Evolutionary conservation across 2,329 filamentous ascomycete species (phyloP), one percentile per base, ranked within the genome.

Genomic region (Ampelomyces quisqualis): DNA sequence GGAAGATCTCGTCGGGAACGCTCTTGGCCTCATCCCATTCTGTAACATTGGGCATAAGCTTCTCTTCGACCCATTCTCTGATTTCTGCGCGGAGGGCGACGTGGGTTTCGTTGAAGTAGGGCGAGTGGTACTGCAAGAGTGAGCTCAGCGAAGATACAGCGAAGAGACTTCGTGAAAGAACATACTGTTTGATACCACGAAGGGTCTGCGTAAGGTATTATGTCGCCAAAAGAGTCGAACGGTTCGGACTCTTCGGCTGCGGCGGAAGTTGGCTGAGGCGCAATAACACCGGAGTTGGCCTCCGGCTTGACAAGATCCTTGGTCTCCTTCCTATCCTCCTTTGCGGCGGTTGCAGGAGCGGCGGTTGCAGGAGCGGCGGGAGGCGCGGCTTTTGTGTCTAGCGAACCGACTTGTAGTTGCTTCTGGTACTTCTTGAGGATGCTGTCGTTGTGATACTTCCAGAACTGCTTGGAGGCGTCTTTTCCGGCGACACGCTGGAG

Each of bases 1-100:
- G 91, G 80, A 95, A 98, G 63, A 98, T 88, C 56, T 82, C 79
- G 31, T 87, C 82, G 0, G 93, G 91, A 2, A 97, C 90, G 65
- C 84, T 81, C 76, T 90, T 94, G 58, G 85, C 88, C 77, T 97
- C 93, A 58, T 98, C 93, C 93, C 93, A 98, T 69, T 98, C 93
- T 27, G 83, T 86, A 41, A 97, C 88, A 58, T 91, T 79, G 15
- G 93, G 91, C 75, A 95, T 90, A 67, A 97, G 85, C 58, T 89
- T 88, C 41, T 77, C 80, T 47, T 95, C 88, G 40, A 98, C 81
- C 90, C 90, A 98, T 75, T 90, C 80, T 62, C 93, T 87, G 46
- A 96, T 78, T 76, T 98, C 93, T 52, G 82, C 85, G 46, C 93
- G 89, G 34, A 98, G 85, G 36, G 89, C 90, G 41, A 83, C 90